These are phyloP conservation scores for Caloboletus firmus DNA, from an alignment of 1,284 basidiomycete genomes.

Conservation along the genomic window DNA sequence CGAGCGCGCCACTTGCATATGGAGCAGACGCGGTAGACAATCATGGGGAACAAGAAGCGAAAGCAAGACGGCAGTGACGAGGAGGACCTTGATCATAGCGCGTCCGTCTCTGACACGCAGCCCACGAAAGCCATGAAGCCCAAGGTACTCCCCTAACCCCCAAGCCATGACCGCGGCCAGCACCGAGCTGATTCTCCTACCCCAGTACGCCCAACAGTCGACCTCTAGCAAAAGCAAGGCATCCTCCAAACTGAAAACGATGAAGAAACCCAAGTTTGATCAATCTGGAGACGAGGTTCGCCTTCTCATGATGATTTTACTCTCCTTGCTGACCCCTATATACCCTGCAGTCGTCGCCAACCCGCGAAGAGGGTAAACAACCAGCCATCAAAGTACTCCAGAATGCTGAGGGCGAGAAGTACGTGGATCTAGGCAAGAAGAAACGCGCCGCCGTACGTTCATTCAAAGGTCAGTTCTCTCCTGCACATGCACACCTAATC, in stretches of 20 bases:
- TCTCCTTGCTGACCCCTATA: slow-evolving; percentile 19
- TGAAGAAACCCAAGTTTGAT: slow-evolving; percentile 33
- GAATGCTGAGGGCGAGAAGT: slow-evolving; percentile 57
- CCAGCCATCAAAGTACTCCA: slow-evolving; percentile 16
- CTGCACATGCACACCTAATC: too few relatives aligned
- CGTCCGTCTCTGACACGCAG: slow-evolving; percentile 14
- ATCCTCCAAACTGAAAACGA: slow-evolving; percentile 20
- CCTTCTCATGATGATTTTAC: background rate
- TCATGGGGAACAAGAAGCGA: slow-evolving; percentile 26
- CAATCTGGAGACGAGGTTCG: slow-evolving; percentile 10
- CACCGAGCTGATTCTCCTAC: background rate
- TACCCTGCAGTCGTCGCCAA: slow-evolving; percentile 15
- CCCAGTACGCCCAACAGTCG: background rate
- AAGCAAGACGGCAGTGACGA: slow-evolving; percentile 31
- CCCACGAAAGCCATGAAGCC: background rate
- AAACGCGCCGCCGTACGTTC: slow-evolving; percentile 65
- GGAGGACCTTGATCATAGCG: slow-evolving; percentile 12
- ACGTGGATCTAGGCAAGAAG: slow-evolving; percentile 68
- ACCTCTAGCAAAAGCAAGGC: slow-evolving; percentile 7
- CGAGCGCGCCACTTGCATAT: too few relatives aligned
- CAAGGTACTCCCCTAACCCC: slow-evolving; percentile 17
- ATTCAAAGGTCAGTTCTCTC: slow-evolving; percentile 58
- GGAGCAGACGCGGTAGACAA: too few relatives aligned
- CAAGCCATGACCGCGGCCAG: background rate
- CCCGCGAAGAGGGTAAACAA: slow-evolving; percentile 2